These are phyloP conservation scores for Penicillium paneum DNA, from an alignment of 2,329 filamentous ascomycete species.

Conservation along the genomic window DNA sequence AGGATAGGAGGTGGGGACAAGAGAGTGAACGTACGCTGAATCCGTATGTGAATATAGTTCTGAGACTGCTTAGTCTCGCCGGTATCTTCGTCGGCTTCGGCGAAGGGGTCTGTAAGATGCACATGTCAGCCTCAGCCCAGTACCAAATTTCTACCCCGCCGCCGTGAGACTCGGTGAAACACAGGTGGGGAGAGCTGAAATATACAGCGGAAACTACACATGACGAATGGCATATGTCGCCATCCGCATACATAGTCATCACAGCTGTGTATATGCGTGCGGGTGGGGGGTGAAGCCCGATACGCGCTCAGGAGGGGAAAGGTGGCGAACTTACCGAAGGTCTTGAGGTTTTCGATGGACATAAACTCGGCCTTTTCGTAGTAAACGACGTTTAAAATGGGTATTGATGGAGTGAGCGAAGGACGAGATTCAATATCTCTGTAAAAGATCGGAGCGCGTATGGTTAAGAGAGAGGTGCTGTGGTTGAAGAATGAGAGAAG, in stretches of 20 bases:
- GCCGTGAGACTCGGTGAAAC: conserved; percentile 15
- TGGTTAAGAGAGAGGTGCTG: conserved; percentile 18
- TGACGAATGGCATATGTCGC: background rate
- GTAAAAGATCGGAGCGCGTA: conserved; percentile 23
- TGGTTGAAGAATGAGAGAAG: conserved; percentile 30
- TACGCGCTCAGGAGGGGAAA: conserved; percentile 21
- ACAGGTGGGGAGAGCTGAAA: conserved; percentile 1
- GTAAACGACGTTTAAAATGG: conserved; percentile 46
- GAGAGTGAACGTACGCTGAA: conserved; percentile 73
- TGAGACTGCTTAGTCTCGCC: conserved; percentile 92
- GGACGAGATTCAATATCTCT: conserved; percentile 36
- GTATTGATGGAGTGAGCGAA: conserved; percentile 30
- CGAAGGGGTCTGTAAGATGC: conserved; percentile 83
- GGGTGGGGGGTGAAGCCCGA: conserved; percentile 2
- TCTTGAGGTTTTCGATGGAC: conserved; percentile 99
- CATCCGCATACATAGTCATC: background rate
- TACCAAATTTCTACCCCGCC: conserved; percentile 39
- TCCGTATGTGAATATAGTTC: conserved; percentile 99
- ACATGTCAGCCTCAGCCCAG: conserved; percentile 34
- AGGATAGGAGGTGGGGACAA: background rate
- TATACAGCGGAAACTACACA: background rate
- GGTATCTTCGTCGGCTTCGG: conserved; percentile 99
- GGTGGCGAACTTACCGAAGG: conserved; percentile 69
- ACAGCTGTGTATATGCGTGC: conserved; percentile 3
- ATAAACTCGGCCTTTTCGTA: conserved; percentile 79